These are phyloP conservation scores for Boletus sp. DNA, from an alignment of 768 basidiomycete genomes.

Conservation along the genomic window DNA sequence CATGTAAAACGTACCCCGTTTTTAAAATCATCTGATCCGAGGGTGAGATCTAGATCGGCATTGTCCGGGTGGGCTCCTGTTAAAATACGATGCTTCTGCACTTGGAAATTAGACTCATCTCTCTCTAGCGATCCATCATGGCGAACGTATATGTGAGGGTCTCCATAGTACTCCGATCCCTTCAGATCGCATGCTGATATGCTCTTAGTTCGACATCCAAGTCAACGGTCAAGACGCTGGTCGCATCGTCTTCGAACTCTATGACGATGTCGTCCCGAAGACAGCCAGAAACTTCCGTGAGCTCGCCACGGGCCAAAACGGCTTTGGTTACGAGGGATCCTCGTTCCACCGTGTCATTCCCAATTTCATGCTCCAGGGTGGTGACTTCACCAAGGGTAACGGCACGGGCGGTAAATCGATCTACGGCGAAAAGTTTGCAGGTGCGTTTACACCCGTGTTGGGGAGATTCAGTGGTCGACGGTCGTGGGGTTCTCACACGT, in stretches of 20 bases:
- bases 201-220: conserved; percentile 61
- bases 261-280: conserved; percentile 71
- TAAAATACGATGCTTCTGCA: conserved; percentile 2
- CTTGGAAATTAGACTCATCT: background rate
- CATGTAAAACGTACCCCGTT: conserved; percentile 4
- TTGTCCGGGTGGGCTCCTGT: conserved; percentile 6
- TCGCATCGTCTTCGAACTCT: conserved; percentile 83
- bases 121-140: conserved; percentile 17
- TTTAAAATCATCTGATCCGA: background rate
- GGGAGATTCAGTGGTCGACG: background rate
- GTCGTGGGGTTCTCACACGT: conserved; percentile 3
- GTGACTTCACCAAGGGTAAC: conserved; percentile 71
- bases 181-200: conserved; percentile 1
- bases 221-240: conserved; percentile 43
- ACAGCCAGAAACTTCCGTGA: conserved; percentile 88
- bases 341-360: conserved; percentile 84
- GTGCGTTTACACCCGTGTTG: conserved; percentile 33
- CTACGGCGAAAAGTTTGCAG: conserved; percentile 66
- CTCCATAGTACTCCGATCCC: background rate
- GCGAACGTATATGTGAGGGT: conserved; percentile 20
- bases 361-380: conserved; percentile 87
- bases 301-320: conserved; percentile 72
- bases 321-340: conserved; percentile 69
- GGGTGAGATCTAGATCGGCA: conserved; percentile 13
- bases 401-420: conserved; percentile 84